Conservation (phyloP, 106 monocot genomes). For the Dendrobium huoshanense region DNA sequence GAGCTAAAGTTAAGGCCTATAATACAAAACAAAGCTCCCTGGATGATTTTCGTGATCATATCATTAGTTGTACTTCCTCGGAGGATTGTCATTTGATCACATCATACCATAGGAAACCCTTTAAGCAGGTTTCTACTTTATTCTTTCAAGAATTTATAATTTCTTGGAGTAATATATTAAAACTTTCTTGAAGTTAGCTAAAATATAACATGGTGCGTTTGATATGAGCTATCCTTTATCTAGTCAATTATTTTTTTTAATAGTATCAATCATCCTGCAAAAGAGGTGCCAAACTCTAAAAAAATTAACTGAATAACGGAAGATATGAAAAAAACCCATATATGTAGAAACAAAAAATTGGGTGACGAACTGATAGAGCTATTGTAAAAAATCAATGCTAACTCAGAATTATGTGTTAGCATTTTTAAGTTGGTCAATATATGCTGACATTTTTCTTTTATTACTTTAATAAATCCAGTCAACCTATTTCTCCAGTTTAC, state of each 20-base stretch:
- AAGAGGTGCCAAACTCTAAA: neutral
- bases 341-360: neutral
- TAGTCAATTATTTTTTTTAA: neutral
- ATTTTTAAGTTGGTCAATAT: too few species aligned
- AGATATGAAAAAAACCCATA: neutral
- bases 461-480: too few species aligned
- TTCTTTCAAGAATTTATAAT: slow-evolving; percentile 4
- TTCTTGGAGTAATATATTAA: neutral
- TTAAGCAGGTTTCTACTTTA: slow-evolving; percentile 55
- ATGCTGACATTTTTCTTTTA: too few species aligned
- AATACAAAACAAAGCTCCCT: slow-evolving; percentile 56
- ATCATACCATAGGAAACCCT: slow-evolving; percentile 70
- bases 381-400: neutral
- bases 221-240: neutral
- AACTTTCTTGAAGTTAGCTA: neutral
- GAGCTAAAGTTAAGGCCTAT: slow-evolving; percentile 80
- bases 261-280: neutral
- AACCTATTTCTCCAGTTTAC: too few species aligned
- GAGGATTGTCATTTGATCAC: slow-evolving; percentile 80
- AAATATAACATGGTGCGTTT: neutral
- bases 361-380: neutral
- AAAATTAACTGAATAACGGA: neutral
- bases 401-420: neutral
- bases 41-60: slow-evolving; percentile 72
- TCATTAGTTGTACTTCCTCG: slow-evolving; percentile 59